Evolutionary conservation across 306 rosid species (phyloP).

Genomic region (Canavalia gladiata): DNA sequence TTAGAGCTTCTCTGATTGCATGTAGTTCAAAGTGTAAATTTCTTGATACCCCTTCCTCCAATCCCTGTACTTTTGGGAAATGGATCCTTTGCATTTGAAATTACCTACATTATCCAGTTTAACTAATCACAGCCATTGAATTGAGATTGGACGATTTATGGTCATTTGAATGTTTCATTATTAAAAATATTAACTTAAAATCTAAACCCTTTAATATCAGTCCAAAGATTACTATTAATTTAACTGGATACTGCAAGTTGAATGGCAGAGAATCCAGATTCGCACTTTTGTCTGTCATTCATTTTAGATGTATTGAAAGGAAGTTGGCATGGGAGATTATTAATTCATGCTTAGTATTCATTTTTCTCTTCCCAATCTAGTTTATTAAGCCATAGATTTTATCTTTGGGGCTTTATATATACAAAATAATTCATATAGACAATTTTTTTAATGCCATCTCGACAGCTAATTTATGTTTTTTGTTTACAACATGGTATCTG

Average conservation of each 20-base stretch:
- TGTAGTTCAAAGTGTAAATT: not conserved
- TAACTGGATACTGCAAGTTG: too few species aligned
- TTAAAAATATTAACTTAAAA: too few species aligned
- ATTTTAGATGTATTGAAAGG: not conserved
- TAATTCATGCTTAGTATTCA: slow-evolving; percentile 8
- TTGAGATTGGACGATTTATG: too few species aligned
- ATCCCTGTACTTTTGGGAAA: not conserved
- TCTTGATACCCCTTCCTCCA: not conserved
- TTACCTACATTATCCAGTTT: too few species aligned
- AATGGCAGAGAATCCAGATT: too few species aligned
- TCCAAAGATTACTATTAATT: too few species aligned
- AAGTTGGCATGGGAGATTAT: slow-evolving; percentile 8
- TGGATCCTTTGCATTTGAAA: too few species aligned
- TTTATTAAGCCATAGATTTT: not conserved
- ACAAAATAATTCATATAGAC: not conserved
- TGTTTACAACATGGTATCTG: not conserved
- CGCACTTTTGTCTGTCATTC: not conserved
- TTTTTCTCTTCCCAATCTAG: not conserved
- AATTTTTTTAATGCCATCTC: not conserved
- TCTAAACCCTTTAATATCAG: too few species aligned
- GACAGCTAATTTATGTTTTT: not conserved
- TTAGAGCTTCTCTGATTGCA: not conserved
- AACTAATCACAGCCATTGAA: too few species aligned
- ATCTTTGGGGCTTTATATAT: slow-evolving; percentile 1
- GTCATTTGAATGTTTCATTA: too few species aligned